Evolutionary conservation across 2,329 filamentous ascomycete species (phyloP).

Genomic region (Fusarium gaditjirri): DNA sequence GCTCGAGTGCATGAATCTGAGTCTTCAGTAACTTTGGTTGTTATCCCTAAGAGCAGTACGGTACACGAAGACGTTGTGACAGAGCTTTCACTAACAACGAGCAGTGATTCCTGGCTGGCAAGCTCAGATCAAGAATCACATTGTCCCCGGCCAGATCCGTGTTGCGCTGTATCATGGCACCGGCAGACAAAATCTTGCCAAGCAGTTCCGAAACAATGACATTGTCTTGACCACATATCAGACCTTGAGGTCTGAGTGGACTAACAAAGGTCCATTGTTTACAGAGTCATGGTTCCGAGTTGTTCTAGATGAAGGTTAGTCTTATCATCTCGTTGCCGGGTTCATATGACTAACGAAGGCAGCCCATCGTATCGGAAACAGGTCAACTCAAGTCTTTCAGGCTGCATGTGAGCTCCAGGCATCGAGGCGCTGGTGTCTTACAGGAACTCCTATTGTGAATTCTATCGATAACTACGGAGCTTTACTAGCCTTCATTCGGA

Average conservation of each 20-base stretch:
- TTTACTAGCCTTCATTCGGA: slow-evolving; percentile 48
- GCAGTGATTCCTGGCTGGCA: slow-evolving; percentile 48
- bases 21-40: slow-evolving; percentile 35
- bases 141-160: not conserved
- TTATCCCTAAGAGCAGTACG: slow-evolving; percentile 24
- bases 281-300: slow-evolving; percentile 47
- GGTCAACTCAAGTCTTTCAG: slow-evolving; percentile 45
- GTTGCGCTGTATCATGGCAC: not conserved
- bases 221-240: slow-evolving; percentile 50
- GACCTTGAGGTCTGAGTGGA: slow-evolving; percentile 46
- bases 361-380: slow-evolving; percentile 54
- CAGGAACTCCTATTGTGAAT: slow-evolving; percentile 56
- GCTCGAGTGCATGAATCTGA: slow-evolving; percentile 12
- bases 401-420: slow-evolving; percentile 40
- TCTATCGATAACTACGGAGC: slow-evolving; percentile 53
- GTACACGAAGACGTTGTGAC: accelerated
- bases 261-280: not conserved
- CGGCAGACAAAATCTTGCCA: not conserved
- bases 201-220: not conserved
- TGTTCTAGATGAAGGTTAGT: slow-evolving; percentile 54
- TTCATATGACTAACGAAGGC: accelerated
- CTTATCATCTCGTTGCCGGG: accelerated
- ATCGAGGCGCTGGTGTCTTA: slow-evolving; percentile 52
- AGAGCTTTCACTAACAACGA: not conserved
- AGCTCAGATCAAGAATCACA: not conserved